Conservation (phyloP, 768 basidiomycete genomes). For the Psilocybe azurescens region DNA sequence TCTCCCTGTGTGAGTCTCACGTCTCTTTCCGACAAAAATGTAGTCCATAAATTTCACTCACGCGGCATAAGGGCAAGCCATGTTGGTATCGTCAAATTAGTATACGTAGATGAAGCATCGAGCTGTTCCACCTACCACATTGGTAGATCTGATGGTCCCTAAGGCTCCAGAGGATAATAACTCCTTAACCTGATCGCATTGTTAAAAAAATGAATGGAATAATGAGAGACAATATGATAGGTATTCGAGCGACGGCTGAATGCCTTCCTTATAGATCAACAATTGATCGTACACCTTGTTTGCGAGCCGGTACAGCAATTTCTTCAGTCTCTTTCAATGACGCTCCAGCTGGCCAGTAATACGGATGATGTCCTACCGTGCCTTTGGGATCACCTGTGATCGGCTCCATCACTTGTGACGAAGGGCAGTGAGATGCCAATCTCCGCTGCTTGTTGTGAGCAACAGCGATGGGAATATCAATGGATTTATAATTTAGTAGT, state of each 20-base stretch:
- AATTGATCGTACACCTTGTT: slow-evolving; percentile 33
- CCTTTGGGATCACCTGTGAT: too few relatives aligned
- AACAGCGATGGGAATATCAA: too few relatives aligned
- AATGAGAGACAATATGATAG: not conserved
- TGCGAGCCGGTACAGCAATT: slow-evolving; percentile 35
- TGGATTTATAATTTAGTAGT: too few relatives aligned
- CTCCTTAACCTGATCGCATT: slow-evolving; percentile 4
- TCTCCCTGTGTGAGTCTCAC: not conserved
- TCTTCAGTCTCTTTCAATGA: slow-evolving; percentile 35
- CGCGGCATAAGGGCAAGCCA: not conserved
- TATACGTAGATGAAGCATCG: too few relatives aligned
- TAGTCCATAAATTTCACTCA: not conserved
- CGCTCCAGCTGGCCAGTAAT: slow-evolving; percentile 39
- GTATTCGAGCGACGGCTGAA: slow-evolving; percentile 22
- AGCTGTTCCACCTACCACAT: slow-evolving; percentile 1
- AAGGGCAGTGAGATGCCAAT: too few relatives aligned
- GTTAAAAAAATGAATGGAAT: not conserved
- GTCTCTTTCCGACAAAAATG: not conserved
- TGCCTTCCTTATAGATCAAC: slow-evolving; percentile 29
- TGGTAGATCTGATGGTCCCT: slow-evolving; percentile 4
- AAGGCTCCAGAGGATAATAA: slow-evolving; percentile 6
- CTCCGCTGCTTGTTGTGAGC: too few relatives aligned
- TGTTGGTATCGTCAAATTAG: too few relatives aligned
- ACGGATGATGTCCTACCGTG: too few relatives aligned
- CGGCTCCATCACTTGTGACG: too few relatives aligned